phyloP scores from a whole-genome alignment of 495 filamentous ascomycete species.

The Talaromyces wortmannii region DNA sequence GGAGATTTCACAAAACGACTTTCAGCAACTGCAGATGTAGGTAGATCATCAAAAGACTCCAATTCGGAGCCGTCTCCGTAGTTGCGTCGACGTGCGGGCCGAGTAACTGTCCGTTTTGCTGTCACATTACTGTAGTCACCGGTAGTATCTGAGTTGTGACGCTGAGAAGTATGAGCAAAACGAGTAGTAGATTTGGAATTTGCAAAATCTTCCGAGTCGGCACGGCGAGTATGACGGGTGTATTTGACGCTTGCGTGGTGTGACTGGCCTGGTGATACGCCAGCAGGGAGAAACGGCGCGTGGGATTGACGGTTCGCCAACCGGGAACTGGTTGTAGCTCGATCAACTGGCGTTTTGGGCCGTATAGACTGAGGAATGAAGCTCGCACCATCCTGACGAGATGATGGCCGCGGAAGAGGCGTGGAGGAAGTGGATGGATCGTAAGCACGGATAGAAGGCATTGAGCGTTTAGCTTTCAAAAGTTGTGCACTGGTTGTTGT shows the following conservation, averaged over 20 bases:
- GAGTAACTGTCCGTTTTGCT: constrained; percentile 60
- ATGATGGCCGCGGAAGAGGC: constrained; percentile 27
- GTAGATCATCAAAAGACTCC: constrained; percentile 90
- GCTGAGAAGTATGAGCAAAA: constrained; percentile 32
- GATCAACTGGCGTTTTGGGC: constrained; percentile 70
- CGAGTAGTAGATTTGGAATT: constrained; percentile 45
- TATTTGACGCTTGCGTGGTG: constrained; percentile 71
- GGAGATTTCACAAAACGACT: constrained; percentile 78
- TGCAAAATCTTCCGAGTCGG: constrained; percentile 61
- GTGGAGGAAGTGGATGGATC: constrained; percentile 26
- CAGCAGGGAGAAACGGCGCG: constrained; percentile 76
- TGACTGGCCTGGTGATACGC: constrained; percentile 64
- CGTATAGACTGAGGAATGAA: constrained; percentile 40
- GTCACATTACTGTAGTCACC: constrained; percentile 40
- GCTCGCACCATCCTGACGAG: constrained; percentile 28
- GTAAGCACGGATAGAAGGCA: constrained; percentile 65
- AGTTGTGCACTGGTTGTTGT: constrained; percentile 68
- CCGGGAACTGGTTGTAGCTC: constrained; percentile 44
- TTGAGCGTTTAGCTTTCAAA: constrained; percentile 78
- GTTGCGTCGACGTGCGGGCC: constrained; percentile 64
- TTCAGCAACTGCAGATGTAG: constrained; percentile 77
- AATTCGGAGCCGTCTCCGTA: constrained; percentile 92
- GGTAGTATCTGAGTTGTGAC: constrained; percentile 30
- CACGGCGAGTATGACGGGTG: constrained; percentile 62
- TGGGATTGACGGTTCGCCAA: constrained; percentile 51